Conservation (phyloP, 768 basidiomycete species). For the Agaricus sinodeliciosus region DNA sequence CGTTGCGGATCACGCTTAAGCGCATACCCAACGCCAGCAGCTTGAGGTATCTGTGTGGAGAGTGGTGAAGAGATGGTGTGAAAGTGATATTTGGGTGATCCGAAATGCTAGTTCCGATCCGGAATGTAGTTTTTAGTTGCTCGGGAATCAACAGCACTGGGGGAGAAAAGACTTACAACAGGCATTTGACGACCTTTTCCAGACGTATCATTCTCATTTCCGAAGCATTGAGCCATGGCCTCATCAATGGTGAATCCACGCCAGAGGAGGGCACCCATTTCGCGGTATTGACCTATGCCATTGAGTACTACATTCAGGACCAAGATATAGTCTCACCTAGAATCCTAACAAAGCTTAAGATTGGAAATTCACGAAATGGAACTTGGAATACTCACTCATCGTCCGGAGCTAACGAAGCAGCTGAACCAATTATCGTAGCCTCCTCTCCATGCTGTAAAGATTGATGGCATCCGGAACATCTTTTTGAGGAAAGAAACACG, state of each 20-base stretch:
- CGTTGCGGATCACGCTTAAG: conserved; percentile 71
- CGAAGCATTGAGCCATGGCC: conserved; percentile 92
- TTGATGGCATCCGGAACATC: conserved; percentile 3
- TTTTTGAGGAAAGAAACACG: conserved; percentile 23
- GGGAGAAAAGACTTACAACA: conserved; percentile 45
- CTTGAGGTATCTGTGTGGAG: conserved; percentile 92
- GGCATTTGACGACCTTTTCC: conserved; percentile 94
- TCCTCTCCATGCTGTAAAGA: conserved; percentile 74
- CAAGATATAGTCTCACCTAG: conserved; percentile 44
- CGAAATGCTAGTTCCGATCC: conserved; percentile 60
- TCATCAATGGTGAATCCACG: conserved; percentile 72
- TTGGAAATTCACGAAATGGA: background rate
- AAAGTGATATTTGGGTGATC: conserved; percentile 78
- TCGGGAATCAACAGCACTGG: background rate
- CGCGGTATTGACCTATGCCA: conserved; percentile 77
- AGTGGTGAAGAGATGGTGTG: conserved; percentile 93
- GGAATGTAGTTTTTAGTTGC: background rate
- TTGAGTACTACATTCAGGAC: background rate
- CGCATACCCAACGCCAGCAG: conserved; percentile 89
- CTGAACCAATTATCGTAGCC: conserved; percentile 83
- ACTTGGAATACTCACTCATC: conserved; percentile 65
- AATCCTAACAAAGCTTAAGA: conserved; percentile 40
- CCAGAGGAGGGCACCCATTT: conserved; percentile 88
- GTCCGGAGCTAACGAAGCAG: conserved; percentile 72
- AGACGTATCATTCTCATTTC: conserved; percentile 71